Conservation (phyloP, 306 rosid genomes). For the Pterocarpus santalinus region DNA sequence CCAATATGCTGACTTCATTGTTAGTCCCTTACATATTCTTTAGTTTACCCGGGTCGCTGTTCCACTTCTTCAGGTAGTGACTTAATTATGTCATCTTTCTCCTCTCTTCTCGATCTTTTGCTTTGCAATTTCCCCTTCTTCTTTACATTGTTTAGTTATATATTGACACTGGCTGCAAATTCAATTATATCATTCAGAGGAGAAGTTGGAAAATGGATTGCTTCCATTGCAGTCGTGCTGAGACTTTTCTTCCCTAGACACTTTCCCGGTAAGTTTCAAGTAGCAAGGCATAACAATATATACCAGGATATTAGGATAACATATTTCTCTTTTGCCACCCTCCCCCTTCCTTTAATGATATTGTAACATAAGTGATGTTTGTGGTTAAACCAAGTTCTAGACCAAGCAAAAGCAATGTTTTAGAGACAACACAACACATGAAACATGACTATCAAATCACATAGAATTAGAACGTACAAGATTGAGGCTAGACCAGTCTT, state of each 20-base stretch:
- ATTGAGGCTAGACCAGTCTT: neutral
- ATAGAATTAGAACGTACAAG: neutral
- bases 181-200: slow-evolving; percentile 58
- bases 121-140: neutral
- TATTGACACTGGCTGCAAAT: neutral
- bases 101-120: neutral
- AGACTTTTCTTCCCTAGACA: slow-evolving; percentile 88
- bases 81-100: neutral
- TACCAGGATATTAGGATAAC: neutral
- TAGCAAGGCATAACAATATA: neutral
- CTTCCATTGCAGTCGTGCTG: slow-evolving; percentile 72
- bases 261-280: slow-evolving; percentile 72
- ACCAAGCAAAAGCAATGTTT: neutral
- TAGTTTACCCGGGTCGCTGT: slow-evolving; percentile 76
- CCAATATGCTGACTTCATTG: slow-evolving; percentile 86
- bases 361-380: too few relatives aligned
- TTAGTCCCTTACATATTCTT: slow-evolving; percentile 90
- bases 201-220: slow-evolving; percentile 88
- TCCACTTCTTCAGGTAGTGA: slow-evolving; percentile 67
- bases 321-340: neutral
- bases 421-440: neutral
- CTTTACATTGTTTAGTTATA: neutral
- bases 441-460: neutral
- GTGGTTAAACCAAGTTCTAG: too few relatives aligned
- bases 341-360: neutral